Evolutionary conservation across 345 rosid species (phyloP).

Genomic region (Eucalyptus sp.): DNA sequence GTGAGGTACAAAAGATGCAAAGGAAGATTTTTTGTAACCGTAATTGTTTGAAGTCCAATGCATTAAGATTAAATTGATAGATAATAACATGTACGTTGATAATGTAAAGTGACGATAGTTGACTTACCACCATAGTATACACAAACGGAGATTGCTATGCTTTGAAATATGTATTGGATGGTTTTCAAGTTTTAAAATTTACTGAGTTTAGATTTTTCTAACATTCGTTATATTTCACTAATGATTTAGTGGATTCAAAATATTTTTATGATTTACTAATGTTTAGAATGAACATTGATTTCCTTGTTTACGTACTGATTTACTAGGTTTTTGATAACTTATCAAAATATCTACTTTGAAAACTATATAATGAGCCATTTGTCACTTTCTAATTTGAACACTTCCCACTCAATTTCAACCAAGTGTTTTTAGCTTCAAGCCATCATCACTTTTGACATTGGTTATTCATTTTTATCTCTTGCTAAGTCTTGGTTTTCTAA

Average conservation of each 20-base stretch:
- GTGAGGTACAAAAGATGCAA: not conserved
- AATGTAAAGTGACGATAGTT: not conserved
- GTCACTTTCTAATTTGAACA: not conserved
- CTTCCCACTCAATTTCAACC: not conserved
- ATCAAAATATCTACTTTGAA: not conserved
- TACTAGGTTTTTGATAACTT: not conserved
- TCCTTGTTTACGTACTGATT: too few species aligned
- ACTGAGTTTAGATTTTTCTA: not conserved
- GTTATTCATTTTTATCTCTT: not conserved
- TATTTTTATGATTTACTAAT: not conserved
- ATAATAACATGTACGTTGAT: not conserved
- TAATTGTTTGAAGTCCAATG: not conserved
- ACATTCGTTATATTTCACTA: not conserved
- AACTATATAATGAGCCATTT: not conserved
- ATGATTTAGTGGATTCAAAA: not conserved
- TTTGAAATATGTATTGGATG: not conserved
- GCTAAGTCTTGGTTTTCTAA: not conserved
- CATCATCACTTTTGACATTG: not conserved
- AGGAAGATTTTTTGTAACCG: rapidly evolving
- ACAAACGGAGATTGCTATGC: not conserved
- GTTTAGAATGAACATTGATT: not conserved
- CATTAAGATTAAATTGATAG: not conserved
- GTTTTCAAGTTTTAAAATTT: not conserved
- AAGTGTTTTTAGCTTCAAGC: not conserved
- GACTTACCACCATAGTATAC: not conserved